Percentiles rank a stretch among this genome's conserved stretches.
These are phyloP conservation scores for Wallemia mellicola DNA, from an alignment of 1,284 basidiomycete genomes.

Conservation along the genomic window DNA sequence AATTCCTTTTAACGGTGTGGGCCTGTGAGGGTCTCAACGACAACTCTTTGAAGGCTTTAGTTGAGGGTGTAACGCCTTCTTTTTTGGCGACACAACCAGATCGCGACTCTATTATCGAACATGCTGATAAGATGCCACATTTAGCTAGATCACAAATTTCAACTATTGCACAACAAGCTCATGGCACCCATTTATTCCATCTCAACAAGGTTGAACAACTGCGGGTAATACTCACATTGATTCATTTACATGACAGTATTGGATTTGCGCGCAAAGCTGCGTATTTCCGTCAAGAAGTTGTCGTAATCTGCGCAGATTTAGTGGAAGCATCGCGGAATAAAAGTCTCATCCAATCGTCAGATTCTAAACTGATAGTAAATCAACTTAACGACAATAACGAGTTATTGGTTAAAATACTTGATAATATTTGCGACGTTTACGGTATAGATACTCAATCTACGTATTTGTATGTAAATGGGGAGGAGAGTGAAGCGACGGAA, in stretches of 20 bases:
- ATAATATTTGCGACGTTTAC: conserved; percentile 39
- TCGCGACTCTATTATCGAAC: background rate
- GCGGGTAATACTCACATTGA: conserved; percentile 6
- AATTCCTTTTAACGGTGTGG: conserved; percentile 44
- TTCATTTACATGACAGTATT: background rate
- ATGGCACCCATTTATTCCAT: background rate
- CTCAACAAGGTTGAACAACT: conserved; percentile 20
- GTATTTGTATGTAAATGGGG: background rate
- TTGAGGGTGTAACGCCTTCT: background rate
- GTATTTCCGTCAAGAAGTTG: conserved; percentile 21
- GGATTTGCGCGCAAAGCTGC: conserved; percentile 15
- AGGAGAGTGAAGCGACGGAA: background rate
- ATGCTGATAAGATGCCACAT: conserved; percentile 3
- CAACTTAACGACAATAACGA: conserved; percentile 47
- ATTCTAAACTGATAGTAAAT: background rate
- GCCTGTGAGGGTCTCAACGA: conserved; percentile 56
- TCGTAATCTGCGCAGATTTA: conserved; percentile 15
- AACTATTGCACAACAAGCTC: conserved; percentile 1
- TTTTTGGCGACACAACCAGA: conserved; percentile 2
- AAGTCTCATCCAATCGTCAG: conserved; percentile 25
- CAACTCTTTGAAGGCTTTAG: conserved; percentile 10
- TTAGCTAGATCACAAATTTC: conserved; percentile 6
- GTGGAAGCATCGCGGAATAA: conserved; percentile 25
- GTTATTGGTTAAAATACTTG: conserved; percentile 38
- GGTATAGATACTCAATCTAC: conserved; percentile 26